Evolutionary conservation across 1,284 basidiomycete species (phyloP), one percentile per base, ranked within the genome.

Genomic region (Quambalaria eucalypti): DNA sequence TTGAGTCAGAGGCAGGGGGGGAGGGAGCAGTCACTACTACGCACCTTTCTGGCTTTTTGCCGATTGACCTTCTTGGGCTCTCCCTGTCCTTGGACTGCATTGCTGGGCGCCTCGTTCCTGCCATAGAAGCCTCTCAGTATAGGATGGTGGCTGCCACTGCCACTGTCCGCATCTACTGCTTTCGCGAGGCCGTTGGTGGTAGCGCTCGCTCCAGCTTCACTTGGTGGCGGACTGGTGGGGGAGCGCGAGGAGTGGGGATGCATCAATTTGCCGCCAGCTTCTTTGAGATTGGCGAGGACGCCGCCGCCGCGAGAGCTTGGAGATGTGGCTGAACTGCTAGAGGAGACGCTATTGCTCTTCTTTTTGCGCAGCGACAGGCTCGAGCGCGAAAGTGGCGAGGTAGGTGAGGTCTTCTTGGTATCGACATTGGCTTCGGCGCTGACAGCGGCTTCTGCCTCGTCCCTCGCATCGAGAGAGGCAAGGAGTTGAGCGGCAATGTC

Each of bases 401-500:
- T 9, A 12, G 30, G 5, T 21, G 21, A 21, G 21, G 23, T n/a
- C 33, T 21, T 28, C 9, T 16, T 51, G 4, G 12, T 16, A 6
- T 21, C 38, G 10, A 42, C 38, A 25, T 26, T 16, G 12, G 49
- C 29, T n/a, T n/a, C n/a, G n/a, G n/a, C n/a, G n/a, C n/a, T n/a
- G 1, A 48, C 40, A 10, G 36, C 50, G 2, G 44, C 55, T 14
- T 57, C 59, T 21, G 62, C 59, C 3, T 61, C 61, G 40, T 67
- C 66, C 28, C 66, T 40, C 19, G 55, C 65, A 29, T 70, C 66
- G 7, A 72, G 52, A 0, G 64, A 60, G 26, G 68, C 66, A 16
- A 70, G 57, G 23, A 71, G 50, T 29, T 68, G 59, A 21, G 67
- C 67, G 8, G 68, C 69, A 21, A 71, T 57, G 39, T 69, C 69